A percentile compares a stretch with the other conserved stretches of the same genome.
Evolutionary conservation across 352 stramenopile genomes (phyloP).

Genomic region (Globisporangium paroecandrum): DNA sequence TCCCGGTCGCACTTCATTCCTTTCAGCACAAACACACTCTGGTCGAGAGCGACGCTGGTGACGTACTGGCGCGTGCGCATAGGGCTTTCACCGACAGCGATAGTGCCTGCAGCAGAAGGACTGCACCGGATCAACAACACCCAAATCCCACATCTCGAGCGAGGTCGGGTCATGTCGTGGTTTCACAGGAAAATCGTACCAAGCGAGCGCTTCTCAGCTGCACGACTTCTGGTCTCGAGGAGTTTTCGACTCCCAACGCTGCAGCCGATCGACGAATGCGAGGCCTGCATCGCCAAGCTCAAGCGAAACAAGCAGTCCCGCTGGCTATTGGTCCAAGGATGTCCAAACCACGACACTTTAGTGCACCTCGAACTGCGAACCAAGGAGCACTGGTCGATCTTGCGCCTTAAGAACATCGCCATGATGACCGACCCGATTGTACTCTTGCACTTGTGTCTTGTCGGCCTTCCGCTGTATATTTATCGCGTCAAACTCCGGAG

Average conservation of each 20-base stretch:
- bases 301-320: not conserved
- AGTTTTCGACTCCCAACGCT: not conserved
- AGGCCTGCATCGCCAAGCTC: not conserved
- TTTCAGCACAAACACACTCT: constrained; percentile 22
- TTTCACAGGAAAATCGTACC: not conserved
- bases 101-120: not conserved
- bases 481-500: constrained; percentile 17
- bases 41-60: constrained; percentile 11
- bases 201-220: not conserved
- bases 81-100: not conserved
- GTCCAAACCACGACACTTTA: constrained; percentile 15
- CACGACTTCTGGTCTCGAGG: not conserved
- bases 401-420: constrained; percentile 31
- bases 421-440: constrained; percentile 28
- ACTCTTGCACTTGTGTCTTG: constrained; percentile 20
- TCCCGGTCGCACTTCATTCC: constrained; percentile 22
- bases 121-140: not conserved
- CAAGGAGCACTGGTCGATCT: constrained; percentile 24
- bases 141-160: not conserved
- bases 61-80: constrained; percentile 14
- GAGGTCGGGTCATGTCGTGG: not conserved
- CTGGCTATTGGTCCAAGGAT: constrained; percentile 15
- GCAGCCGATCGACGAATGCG: constrained; percentile 3
- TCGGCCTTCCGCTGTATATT: constrained; percentile 20
- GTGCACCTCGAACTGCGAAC: constrained; percentile 22